These are phyloP conservation scores for Puccinia polysora DNA, from an alignment of 1,284 basidiomycete species.

Conservation along the genomic window DNA sequence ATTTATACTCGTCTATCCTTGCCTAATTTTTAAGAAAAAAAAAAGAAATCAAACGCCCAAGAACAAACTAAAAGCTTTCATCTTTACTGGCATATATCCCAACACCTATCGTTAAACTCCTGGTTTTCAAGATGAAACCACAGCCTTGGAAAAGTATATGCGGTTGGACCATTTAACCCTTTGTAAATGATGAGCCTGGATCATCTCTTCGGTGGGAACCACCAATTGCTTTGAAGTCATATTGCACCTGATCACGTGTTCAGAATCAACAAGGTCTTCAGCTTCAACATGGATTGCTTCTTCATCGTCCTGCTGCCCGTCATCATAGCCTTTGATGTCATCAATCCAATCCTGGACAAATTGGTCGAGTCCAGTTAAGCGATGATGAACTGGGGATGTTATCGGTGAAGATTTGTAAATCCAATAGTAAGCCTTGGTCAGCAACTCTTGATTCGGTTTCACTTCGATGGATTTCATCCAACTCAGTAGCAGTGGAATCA, in stretches of 20 bases:
- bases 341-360: conserved; percentile 28
- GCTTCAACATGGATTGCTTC: neutral
- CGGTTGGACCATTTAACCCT: conserved; percentile 29
- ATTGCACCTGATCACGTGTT: neutral
- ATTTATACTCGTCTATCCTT: no score
- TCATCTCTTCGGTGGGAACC: conserved; percentile 26
- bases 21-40: no score
- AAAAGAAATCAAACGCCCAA: no score
- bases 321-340: conserved; percentile 7
- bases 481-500: conserved; percentile 27
- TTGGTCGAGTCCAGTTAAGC: conserved; percentile 1
- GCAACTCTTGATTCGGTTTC: conserved; percentile 36
- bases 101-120: no score
- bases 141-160: conserved; percentile 7
- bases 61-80: no score
- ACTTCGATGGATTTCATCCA: conserved; percentile 36
- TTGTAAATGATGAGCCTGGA: conserved; percentile 27
- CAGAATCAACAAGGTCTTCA: neutral
- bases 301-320: neutral
- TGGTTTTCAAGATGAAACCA: no score
- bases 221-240: neutral
- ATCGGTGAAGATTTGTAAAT: conserved; percentile 20
- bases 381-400: no score
- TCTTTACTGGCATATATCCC: no score
- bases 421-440: conserved; percentile 35